Conservation (phyloP, 176 grass and related monocot species). For the Bothriochloa decipiens region DNA sequence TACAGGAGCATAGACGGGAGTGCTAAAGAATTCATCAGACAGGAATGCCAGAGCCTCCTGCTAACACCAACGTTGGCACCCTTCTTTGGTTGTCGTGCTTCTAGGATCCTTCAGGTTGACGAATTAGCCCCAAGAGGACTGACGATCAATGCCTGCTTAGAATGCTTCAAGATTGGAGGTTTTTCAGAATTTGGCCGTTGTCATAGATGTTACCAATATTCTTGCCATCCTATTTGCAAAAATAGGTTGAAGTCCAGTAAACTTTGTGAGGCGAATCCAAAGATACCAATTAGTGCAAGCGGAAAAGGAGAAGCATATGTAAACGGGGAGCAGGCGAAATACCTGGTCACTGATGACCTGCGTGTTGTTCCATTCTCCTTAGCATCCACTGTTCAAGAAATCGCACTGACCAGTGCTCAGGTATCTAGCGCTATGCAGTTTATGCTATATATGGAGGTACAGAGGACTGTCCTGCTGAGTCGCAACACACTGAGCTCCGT, state of each 20-base stretch:
- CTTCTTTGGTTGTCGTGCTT: background rate
- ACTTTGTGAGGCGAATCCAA: slow-evolving; percentile 21
- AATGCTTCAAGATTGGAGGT: background rate
- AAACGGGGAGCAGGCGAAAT: background rate
- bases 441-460: background rate
- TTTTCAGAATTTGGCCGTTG: background rate
- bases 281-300: background rate
- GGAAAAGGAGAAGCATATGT: background rate
- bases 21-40: background rate
- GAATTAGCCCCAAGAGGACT: background rate
- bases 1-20: slow-evolving; percentile 13
- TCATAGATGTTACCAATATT: fast-evolving
- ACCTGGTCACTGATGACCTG: slow-evolving; percentile 22
- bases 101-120: background rate
- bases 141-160: background rate
- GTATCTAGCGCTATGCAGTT: background rate
- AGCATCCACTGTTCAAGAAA: slow-evolving; percentile 5
- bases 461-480: background rate
- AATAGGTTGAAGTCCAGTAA: background rate
- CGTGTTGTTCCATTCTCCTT: background rate
- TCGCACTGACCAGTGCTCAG: background rate
- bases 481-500: background rate
- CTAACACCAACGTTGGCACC: background rate
- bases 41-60: background rate
- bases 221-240: background rate